Evolutionary conservation across 208 protist species (phyloP), one percentile per base, ranked within the genome.

Genomic region (Leishmania gerbilli): DNA sequence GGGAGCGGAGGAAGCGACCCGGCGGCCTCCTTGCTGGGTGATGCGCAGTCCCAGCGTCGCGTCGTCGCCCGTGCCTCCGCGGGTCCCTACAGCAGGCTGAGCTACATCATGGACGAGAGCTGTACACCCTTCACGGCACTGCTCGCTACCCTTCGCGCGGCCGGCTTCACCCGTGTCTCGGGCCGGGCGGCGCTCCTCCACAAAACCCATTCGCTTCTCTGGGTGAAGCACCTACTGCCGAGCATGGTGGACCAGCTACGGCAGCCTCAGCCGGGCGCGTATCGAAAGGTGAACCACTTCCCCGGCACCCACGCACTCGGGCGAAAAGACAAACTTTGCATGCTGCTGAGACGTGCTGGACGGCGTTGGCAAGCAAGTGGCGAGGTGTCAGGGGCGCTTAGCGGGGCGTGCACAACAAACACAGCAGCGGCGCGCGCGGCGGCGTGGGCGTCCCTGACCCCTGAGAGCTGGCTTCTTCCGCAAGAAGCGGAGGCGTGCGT

Each of bases 271-370:
- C 9, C 65, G 4, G 19, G 69, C 13, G 68, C 56, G 3, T 96
- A 86, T 80, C 95, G 98, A 64, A 87, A 89, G 37, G 83, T 98
- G 45, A 99, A 99, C 77, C 97, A 98, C 84, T 97, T 99, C 65
- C 97, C 96, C 9, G 92, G 91, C 8, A 97, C 91, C 19, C 91
- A 90, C 82, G 79, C 90, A 45, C 87, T 98, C 58, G 92, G 89
- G 31, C 86, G 91, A 42, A 98, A 98, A 77, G 93, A 96, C 76
- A 83, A 86, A 42, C 87, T 98, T 31, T 93, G 93, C 64, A 79
- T 76, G 27, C 82, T 90, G 49, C 81, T 98, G 68, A 74, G 80
- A 7, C 71, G 49, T 7, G 86, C 84, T 27, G 78, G 6, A 67
- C 77, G 75, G 82, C 87, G 86, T 42, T 84, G 71, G 87, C 71